Base-by-base conservation (phyloP, 176 grass and related monocot species). In the Carex kokanica region DNA sequence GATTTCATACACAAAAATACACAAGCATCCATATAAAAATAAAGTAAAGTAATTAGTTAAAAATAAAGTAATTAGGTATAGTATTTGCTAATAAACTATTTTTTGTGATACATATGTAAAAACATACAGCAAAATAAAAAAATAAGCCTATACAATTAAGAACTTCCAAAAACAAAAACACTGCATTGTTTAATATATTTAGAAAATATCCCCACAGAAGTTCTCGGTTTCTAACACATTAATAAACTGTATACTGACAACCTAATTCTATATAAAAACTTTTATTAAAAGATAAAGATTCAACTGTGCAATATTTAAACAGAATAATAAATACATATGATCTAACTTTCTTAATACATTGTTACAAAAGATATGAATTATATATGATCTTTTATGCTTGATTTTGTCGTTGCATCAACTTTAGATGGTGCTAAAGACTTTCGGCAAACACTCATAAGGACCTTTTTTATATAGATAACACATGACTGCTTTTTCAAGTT, bases 401-500 rank as follows among this genome's bases (percentile, higher is more conserved):
- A 70, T 43, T 70, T 71, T 21, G 17, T n/a, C 1, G 36, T 45
- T 68, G 64, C 17, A 21, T 71, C 18, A n/a, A 41, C 17, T 68
- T n/a, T 21, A 71, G 14, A 43, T 69, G 36, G 17, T 69, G 32
- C 16, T 71, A n/a, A 71, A 45, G 20, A 31, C 67, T 38, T 38
- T 38, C 5, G 5, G 36, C 5, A 38, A 38, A 38, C 36, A 38
- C 36, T 38, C 36, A 38, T 38, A 38, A 38, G 36, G 5, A 38
- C 32, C 32, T 34, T 78, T 36, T 40, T 49, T 81, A 21, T 81
- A n/a, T 5, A 2, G 62, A 78, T 78, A 65, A 64, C 13, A 81
- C 38, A 36, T 34, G 24, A 63, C 3, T 74, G 17, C 12, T 63
- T 64, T 63, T 47, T 14, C 70, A 88, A 84, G 73, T 53, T 47